Evolutionary conservation across 148 eudicot genomes (phyloP), one percentile per base, ranked within the genome.

Genomic region (Selenicereus undatus): DNA sequence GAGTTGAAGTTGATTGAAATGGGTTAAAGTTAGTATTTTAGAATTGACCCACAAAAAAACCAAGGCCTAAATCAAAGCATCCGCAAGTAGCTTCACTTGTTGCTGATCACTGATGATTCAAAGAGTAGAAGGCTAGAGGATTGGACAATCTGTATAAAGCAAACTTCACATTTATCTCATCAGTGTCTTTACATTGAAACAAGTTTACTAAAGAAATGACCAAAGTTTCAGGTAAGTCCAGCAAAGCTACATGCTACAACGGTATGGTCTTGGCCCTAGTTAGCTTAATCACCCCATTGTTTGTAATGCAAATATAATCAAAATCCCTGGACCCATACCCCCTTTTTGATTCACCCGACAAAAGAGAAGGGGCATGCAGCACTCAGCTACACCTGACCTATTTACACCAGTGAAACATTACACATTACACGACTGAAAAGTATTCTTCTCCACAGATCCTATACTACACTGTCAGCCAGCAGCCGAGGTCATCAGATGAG

Each of bases 381-480:
- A 60, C 73, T 18, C 12, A 80, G 45, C 51, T 48, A 75, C 24
- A 75, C 35, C 8, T 9, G 36, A 66, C 52, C 35, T 81, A 81
- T 75, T 45, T 81, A 75, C 78, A 75, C 79, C 64, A 64, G 24
- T 45, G 10, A 74, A 62, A 76, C 62, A n/a, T 45, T 52, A 35
- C 14, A 66, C 69, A 56, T 32, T 80, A 74, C 82, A 80, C 16
- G 54, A 10, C 74, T 73, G 29, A 42, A 32, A 22, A 39, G 48
- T 65, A 30, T 45, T 65, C 58, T 35, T 65, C 79, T 75, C 73
- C 30, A 75, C 78, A 65, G 11, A 75, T 75, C 51, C 35, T 66
- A 27, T 72, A 74, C 78, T 81, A 81, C 83, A 81, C 11, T 32
- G 12, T 75, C 78, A 45, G 21, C 12, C 62, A 75, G 64, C 58